Conservation (phyloP, 2,329 filamentous ascomycete species). For the Sporothrix mexicana region DNA sequence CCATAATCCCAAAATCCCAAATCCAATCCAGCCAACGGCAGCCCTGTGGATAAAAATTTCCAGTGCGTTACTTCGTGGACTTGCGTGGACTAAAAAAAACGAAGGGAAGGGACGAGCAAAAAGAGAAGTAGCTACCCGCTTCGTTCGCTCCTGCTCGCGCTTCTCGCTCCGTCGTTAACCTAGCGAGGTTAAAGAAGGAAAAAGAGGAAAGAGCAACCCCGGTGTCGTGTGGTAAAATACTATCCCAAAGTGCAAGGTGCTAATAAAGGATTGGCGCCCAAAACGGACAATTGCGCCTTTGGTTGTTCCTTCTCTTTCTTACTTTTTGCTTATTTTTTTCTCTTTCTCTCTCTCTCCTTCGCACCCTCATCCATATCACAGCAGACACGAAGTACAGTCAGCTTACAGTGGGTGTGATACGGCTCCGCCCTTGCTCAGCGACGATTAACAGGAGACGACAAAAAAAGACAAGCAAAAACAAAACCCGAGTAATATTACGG, state of each 20-base stretch:
- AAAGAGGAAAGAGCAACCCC: neutral
- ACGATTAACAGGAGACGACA: neutral
- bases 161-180: conserved; percentile 12
- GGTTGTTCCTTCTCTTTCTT: neutral
- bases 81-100: neutral
- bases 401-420: conserved; percentile 9
- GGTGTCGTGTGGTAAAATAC: neutral
- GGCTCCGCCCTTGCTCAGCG: neutral
- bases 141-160: conserved; percentile 7
- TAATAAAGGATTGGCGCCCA: neutral
- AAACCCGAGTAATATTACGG: neutral
- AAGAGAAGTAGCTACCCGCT: neutral
- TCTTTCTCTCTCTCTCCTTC: neutral
- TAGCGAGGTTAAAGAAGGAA: neutral
- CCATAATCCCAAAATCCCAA: neutral
- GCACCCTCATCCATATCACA: neutral
- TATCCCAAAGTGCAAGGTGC: neutral
- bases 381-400: conserved; percentile 14
- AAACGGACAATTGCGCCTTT: neutral
- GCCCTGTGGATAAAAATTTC: conserved; percentile 32
- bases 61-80: neutral
- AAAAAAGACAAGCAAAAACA: neutral
- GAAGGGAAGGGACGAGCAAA: neutral
- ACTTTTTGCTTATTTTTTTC: conserved; percentile 11
- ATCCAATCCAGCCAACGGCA: conserved; percentile 5